phyloP scores from a whole-genome alignment of 1,284 basidiomycete species.

The Ustilago hordei region DNA sequence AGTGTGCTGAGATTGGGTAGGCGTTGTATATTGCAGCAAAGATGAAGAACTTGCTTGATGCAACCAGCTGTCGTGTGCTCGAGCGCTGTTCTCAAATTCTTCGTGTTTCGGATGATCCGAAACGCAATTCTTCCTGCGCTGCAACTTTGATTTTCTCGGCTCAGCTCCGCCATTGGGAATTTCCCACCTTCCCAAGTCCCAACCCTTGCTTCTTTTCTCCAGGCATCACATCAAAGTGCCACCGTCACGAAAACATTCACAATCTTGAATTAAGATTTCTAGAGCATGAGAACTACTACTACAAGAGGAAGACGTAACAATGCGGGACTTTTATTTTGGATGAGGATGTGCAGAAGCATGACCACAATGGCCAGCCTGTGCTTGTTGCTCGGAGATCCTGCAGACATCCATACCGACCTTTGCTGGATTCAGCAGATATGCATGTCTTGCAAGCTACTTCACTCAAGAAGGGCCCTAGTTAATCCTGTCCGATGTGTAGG shows the following conservation, averaged over 20 bases:
- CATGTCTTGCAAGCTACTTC: not conserved
- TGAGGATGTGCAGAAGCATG: not conserved
- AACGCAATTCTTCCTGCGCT: constrained; percentile 3
- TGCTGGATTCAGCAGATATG: not conserved
- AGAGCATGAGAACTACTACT: constrained; percentile 14
- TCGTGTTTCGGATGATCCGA: not conserved
- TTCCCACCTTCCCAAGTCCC: not conserved
- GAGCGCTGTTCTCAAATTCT: constrained; percentile 5
- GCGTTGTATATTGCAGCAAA: not conserved
- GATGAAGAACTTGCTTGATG: not conserved
- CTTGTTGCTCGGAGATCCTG: not conserved
- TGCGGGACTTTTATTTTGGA: constrained; percentile 1
- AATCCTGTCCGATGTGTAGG: not conserved
- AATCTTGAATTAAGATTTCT: not conserved
- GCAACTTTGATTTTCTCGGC: constrained; percentile 5
- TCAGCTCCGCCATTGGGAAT: constrained; percentile 12
- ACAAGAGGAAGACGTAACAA: not conserved
- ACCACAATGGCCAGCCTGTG: not conserved
- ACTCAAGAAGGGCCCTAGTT: not conserved
- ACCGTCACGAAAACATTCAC: not conserved
- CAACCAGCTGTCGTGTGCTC: constrained; percentile 13
- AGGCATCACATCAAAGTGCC: not conserved
- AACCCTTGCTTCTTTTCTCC: not conserved
- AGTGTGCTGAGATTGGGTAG: not conserved
- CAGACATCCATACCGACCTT: not conserved